These are phyloP conservation scores for Fistulifera solaris DNA, from an alignment of 108 stramenopile species.

Conservation along the genomic window DNA sequence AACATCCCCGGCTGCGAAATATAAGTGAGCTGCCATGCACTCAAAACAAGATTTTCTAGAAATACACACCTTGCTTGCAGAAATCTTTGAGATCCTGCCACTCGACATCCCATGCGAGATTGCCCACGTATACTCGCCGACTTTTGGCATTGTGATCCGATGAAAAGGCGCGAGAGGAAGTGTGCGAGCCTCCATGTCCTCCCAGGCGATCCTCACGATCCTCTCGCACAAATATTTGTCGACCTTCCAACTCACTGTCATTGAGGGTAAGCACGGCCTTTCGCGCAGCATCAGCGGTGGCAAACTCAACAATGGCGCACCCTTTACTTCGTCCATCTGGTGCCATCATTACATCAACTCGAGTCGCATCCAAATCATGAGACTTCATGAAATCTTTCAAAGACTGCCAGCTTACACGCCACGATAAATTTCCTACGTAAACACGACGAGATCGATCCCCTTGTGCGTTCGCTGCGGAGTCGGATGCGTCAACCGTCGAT, in stretches of 20 bases:
- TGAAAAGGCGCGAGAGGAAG: constrained; percentile 19
- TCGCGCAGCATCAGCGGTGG: constrained; percentile 51
- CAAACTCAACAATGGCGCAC: constrained; percentile 86
- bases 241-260: constrained; percentile 59
- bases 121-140: constrained; percentile 81
- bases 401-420: constrained; percentile 81
- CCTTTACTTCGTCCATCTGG: constrained; percentile 79
- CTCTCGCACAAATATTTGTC: constrained; percentile 69
- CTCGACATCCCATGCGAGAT: constrained; percentile 69
- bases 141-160: constrained; percentile 26
- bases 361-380: constrained; percentile 65
- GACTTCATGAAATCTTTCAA: constrained; percentile 90
- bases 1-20: constrained; percentile 67
- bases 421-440: constrained; percentile 88
- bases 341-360: constrained; percentile 72
- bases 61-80: constrained; percentile 37
- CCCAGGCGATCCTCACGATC: constrained; percentile 39
- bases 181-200: not conserved
- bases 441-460: constrained; percentile 26
- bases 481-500: no score
- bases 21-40: constrained; percentile 40
- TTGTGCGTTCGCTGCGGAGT: no score
- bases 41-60: no score
- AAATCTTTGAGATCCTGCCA: constrained; percentile 91
- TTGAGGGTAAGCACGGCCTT: constrained; percentile 56